A percentile compares a stretch with the other conserved stretches of the same genome.
Evolutionary conservation across 176 grass and related monocot species (phyloP).

Genomic region (Rhynchospora pubera): DNA sequence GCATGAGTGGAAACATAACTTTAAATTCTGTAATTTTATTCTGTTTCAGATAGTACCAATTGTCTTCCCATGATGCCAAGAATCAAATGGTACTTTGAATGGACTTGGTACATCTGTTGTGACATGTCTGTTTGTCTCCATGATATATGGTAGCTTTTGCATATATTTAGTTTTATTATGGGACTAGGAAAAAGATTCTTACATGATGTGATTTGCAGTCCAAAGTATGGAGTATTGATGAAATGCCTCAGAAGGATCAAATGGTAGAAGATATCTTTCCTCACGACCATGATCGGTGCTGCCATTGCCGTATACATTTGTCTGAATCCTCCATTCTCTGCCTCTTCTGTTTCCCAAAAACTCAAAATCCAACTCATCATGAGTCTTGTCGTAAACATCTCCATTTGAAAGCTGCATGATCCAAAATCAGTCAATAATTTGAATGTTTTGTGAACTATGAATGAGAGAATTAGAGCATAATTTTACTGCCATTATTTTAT

Average conservation of each 20-base stretch:
- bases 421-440: neutral
- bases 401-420: slow-evolving; percentile 66
- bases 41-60: too few relatives aligned
- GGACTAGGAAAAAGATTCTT: neutral
- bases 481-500: neutral
- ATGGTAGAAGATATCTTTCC: slow-evolving; percentile 85
- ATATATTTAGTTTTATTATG: slow-evolving; percentile 2
- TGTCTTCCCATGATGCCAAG: too few relatives aligned
- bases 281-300: slow-evolving; percentile 73
- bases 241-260: slow-evolving; percentile 53
- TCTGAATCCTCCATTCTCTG: slow-evolving; percentile 77
- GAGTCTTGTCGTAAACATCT: slow-evolving; percentile 76
- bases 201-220: slow-evolving; percentile 65
- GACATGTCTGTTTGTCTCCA: too few relatives aligned
- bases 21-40: too few relatives aligned
- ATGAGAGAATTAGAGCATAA: neutral
- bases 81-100: too few relatives aligned
- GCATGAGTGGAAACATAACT: too few relatives aligned
- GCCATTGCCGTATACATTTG: slow-evolving; percentile 87
- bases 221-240: slow-evolving; percentile 75
- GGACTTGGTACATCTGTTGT: too few relatives aligned
- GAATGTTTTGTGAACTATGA: neutral
- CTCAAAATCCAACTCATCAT: slow-evolving; percentile 92
- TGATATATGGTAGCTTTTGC: neutral
- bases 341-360: slow-evolving; percentile 79